Evolutionary conservation across 2,329 filamentous ascomycete genomes (phyloP).

Genomic region (Alternaria hordeiaustralica): DNA sequence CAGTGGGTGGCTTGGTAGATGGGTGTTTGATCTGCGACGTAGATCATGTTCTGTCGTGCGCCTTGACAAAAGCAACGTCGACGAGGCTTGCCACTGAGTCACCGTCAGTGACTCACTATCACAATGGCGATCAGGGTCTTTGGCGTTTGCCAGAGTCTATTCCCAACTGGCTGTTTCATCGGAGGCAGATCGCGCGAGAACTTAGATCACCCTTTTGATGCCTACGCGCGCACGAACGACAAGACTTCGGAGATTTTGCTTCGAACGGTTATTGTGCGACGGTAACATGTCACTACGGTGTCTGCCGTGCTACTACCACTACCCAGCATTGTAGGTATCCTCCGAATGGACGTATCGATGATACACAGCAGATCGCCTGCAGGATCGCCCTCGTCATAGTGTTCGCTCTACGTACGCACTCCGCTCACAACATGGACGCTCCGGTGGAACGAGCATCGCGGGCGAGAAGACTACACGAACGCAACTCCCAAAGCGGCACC

Average conservation of each 20-base stretch:
- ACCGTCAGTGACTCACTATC: not conserved
- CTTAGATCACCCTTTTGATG: not conserved
- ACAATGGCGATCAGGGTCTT: not conserved
- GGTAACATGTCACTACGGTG: not conserved
- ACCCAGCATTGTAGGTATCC: not conserved
- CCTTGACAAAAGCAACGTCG: not conserved
- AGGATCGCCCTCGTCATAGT: slow-evolving; percentile 1
- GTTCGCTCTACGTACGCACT: not conserved
- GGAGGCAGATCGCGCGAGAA: not conserved
- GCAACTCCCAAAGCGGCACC: not conserved
- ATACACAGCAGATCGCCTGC: slow-evolving; percentile 10
- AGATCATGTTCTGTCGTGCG: slow-evolving; percentile 3
- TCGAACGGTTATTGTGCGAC: slow-evolving; percentile 4
- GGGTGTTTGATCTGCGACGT: not conserved
- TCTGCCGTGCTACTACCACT: not conserved
- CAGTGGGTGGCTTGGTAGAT: not conserved
- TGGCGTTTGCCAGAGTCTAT: not conserved
- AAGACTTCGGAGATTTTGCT: not conserved
- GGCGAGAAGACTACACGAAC: not conserved
- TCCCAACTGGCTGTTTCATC: not conserved
- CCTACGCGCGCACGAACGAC: not conserved
- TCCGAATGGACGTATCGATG: not conserved
- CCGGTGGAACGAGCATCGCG: not conserved
- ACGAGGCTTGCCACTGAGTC: not conserved
- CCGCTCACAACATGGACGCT: not conserved